These are phyloP conservation scores for Cytospora leucostoma DNA, from an alignment of 2,329 filamentous ascomycete genomes.

Conservation along the genomic window DNA sequence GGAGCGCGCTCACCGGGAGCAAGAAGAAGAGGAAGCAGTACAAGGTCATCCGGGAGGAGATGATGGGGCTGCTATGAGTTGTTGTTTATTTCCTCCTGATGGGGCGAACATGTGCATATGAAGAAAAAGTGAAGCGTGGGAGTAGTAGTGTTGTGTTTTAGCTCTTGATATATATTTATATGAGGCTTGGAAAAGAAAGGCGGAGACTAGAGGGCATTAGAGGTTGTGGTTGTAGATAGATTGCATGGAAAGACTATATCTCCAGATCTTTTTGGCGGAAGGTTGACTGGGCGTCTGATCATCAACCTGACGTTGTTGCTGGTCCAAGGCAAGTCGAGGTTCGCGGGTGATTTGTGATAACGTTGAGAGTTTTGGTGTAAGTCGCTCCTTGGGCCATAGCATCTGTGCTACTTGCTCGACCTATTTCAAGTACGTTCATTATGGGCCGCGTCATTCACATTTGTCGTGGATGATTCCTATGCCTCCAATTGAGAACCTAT, in stretches of 20 bases:
- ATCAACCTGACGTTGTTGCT: too few relatives aligned
- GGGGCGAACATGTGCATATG: background rate
- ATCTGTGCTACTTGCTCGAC: too few relatives aligned
- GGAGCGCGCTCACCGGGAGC: slow-evolving; percentile 57
- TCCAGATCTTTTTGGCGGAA: background rate
- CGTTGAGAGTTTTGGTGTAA: background rate
- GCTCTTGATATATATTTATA: too few relatives aligned
- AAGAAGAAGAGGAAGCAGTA: slow-evolving; percentile 84
- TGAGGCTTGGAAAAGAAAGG: background rate
- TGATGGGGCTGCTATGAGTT: slow-evolving; percentile 44
- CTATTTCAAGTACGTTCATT: too few relatives aligned
- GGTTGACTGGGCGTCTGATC: background rate
- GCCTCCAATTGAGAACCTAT: too few relatives aligned
- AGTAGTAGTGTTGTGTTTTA: background rate
- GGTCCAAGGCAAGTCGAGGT: too few relatives aligned
- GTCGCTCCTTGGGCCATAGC: background rate
- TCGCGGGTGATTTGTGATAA: background rate
- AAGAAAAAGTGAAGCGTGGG: background rate
- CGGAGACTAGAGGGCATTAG: background rate
- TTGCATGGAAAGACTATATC: background rate
- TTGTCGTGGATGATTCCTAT: too few relatives aligned
- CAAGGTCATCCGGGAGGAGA: slow-evolving; percentile 75
- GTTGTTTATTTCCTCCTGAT: background rate
- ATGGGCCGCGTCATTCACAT: too few relatives aligned
- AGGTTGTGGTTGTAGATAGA: background rate